Base-by-base conservation (phyloP, 306 rosid genomes). In the Malus domestica region DNA sequence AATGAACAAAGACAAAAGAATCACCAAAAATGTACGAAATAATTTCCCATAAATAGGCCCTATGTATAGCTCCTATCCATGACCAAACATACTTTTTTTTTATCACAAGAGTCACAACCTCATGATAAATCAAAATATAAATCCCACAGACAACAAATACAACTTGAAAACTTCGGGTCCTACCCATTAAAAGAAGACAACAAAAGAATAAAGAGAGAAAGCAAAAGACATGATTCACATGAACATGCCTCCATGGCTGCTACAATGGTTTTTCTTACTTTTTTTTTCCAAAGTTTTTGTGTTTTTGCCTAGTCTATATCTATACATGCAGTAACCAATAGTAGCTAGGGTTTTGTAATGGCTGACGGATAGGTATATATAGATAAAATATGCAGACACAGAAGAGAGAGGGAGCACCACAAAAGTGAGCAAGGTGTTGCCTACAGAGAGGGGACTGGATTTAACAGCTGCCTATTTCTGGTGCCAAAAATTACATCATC, bases 391-490 rank as follows among this genome's bases (percentile, higher is more conserved):
- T 45, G 71, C 80, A 77, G 72, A 45, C 67, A 52, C 13, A 40
- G 22, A 25, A 35, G 44, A 72, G 64, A 55, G 67, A 38, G 70
- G 58, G 66, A 55, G 69, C 33, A 33, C 68, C 16, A 68, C 72
- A 72, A 74, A 72, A 72, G 81, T 49, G 72, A 57, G 71, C 85
- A 81, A 33, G 73, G 71, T 85, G 89, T 71, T 75, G 82, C 79
- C 88, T 80, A 83, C 80, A 83, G 85, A 85, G 83, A 2, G 88
- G 93, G 86, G 75, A 82, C 91, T 87, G 10, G 85, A 89, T 89
- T 89, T 81, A 87, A 89, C 84, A 66, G 71, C 76, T 69, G 71
- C 66, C 79, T 81, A 83, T 59, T 79, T 61, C 19, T 46, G 72
- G 66, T 55, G 67, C 70, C 79, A 74, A 69, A 77, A 18, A 18